A percentile compares a stretch with the other conserved stretches of the same genome.
These are phyloP conservation scores for Podila verticillata DNA, from an alignment of 192 early-diverging fungal genomes.

Conservation along the genomic window DNA sequence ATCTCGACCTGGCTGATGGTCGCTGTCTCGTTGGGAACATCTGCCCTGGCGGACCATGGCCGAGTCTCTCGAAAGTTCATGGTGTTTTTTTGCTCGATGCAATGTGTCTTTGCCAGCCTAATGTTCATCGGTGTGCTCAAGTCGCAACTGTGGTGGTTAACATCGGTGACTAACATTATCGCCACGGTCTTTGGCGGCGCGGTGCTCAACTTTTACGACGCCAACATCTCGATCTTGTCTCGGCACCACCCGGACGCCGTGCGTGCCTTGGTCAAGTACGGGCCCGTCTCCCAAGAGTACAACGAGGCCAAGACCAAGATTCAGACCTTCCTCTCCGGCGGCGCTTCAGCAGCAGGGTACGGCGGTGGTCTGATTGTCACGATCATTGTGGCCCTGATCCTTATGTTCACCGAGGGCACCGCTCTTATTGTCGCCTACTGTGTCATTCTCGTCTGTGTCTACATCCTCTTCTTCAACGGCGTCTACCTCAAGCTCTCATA, in stretches of 20 bases:
- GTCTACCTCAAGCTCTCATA: constrained; percentile 39
- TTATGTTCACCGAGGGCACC: constrained; percentile 19
- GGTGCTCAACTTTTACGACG: constrained; percentile 56
- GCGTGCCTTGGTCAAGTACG: constrained; percentile 12
- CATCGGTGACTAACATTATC: constrained; percentile 19
- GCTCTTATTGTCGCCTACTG: constrained; percentile 45
- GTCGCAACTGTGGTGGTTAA: constrained; percentile 31
- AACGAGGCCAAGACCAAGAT: constrained; percentile 27
- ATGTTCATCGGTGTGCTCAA: constrained; percentile 33
- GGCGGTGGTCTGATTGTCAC: constrained; percentile 46
- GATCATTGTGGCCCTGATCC: constrained; percentile 33
- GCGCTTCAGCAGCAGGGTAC: constrained; percentile 45
- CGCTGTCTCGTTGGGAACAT: constrained; percentile 37
- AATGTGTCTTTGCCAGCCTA: constrained; percentile 35
- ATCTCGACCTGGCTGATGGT: constrained; percentile 43
- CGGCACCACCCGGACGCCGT: constrained; percentile 50
- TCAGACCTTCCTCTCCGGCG: constrained; percentile 52
- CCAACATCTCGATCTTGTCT: constrained; percentile 54
- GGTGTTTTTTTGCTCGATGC: constrained; percentile 17
- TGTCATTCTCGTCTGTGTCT: constrained; percentile 47
- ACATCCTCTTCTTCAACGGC: constrained; percentile 51
- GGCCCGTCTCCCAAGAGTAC: constrained; percentile 20
- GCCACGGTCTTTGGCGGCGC: constrained; percentile 13
- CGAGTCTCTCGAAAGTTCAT: constrained; percentile 22
- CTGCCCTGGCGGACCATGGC: constrained; percentile 53